Conservation (phyloP, 2,329 filamentous ascomycete species). For the Ceratocystis smalleyi region DNA sequence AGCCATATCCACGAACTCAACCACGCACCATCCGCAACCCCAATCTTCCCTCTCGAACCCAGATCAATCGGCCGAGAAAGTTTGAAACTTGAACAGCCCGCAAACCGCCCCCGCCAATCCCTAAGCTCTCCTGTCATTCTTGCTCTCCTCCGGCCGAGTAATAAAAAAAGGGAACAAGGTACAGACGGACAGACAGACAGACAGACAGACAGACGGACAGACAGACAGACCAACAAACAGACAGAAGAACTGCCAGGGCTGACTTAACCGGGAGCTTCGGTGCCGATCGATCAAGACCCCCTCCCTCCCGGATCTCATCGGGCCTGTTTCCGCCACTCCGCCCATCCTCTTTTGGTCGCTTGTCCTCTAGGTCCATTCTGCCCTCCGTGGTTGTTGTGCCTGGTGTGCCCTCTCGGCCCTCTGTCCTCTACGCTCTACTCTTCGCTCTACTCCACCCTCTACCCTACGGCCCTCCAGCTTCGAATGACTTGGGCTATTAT, state of each 20-base stretch:
- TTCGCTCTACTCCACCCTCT: neutral
- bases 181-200: neutral
- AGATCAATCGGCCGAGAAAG: conserved; percentile 12
- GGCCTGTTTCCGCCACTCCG: neutral
- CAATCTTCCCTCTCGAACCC: neutral
- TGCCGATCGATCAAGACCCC: neutral
- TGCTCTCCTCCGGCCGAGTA: neutral
- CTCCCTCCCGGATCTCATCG: neutral
- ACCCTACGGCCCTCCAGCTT: neutral
- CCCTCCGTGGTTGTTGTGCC: neutral
- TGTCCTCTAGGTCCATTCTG: neutral
- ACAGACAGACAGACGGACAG: too few species aligned
- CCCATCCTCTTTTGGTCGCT: neutral
- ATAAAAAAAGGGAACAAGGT: neutral
- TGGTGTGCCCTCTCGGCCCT: neutral
- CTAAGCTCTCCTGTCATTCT: neutral
- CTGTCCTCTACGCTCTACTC: neutral
- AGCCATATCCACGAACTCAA: neutral
- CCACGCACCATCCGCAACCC: neutral
- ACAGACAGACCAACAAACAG: too few species aligned
- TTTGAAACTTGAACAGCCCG: neutral
- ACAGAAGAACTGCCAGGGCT: neutral
- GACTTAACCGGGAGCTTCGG: conserved; percentile 3
- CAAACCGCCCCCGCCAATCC: neutral
- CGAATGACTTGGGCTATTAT: neutral